phyloP scores from a whole-genome alignment of 2,329 filamentous ascomycete species.

The Mollisia scopiformis region DNA sequence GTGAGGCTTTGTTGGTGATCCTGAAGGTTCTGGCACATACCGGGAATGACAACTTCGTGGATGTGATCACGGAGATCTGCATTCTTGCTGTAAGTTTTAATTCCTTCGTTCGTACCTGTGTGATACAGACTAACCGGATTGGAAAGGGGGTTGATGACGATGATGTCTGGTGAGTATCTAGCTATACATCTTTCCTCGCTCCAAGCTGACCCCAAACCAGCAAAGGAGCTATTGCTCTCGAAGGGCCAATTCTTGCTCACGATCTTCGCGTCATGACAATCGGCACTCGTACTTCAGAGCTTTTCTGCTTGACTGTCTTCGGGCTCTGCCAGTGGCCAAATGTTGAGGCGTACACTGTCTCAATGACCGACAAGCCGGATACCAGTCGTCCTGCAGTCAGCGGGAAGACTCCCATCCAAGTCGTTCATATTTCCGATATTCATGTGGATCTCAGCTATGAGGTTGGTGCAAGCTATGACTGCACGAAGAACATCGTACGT shows the following conservation, averaged over 20 bases:
- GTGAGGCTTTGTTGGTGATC: constrained; percentile 39
- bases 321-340: constrained; percentile 50
- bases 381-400: constrained; percentile 38
- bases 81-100: constrained; percentile 21
- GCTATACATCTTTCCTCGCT: not conserved
- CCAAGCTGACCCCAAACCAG: constrained; percentile 27
- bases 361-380: constrained; percentile 39
- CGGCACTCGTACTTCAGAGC: constrained; percentile 51
- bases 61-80: constrained; percentile 41
- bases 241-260: constrained; percentile 56
- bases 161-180: constrained; percentile 51
- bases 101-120: no score
- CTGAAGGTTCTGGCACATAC: constrained; percentile 48
- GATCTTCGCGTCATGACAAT: constrained; percentile 50
- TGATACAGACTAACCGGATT: not conserved
- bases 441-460: constrained; percentile 45
- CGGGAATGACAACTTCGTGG: constrained; percentile 46
- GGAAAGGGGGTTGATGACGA: constrained; percentile 43
- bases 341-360: constrained; percentile 37
- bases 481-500: constrained; percentile 43
- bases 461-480: constrained; percentile 41
- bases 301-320: constrained; percentile 56
- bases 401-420: constrained; percentile 39
- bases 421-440: constrained; percentile 47
- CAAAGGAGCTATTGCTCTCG: constrained; percentile 51